Conservation (phyloP, 768 basidiomycete genomes). For the Tricholomella constricta region DNA sequence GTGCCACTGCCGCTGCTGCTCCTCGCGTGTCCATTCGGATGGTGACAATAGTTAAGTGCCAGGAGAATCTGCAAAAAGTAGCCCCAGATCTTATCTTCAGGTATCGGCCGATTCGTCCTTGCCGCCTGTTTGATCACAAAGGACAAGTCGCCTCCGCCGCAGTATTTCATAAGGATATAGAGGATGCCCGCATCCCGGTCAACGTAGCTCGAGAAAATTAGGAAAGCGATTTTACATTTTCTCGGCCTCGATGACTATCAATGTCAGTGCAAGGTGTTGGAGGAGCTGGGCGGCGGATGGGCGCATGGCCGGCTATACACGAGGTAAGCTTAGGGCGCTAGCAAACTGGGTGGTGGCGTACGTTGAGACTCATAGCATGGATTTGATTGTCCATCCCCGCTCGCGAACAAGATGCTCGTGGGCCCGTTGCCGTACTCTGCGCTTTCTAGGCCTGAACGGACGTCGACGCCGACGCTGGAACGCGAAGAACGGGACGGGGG, state of each 20-base stretch:
- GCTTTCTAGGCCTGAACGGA: conserved; percentile 24
- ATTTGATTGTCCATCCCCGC: conserved; percentile 60
- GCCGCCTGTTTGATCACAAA: conserved; percentile 79
- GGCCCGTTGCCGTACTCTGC: conserved; percentile 18
- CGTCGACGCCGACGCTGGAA: conserved; percentile 27
- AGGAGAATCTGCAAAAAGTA: conserved; percentile 93
- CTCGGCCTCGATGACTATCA: conserved; percentile 74
- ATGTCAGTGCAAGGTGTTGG: conserved; percentile 70
- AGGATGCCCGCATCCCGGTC: conserved; percentile 89
- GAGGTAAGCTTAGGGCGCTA: conserved; percentile 3
- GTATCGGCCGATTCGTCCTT: conserved; percentile 68
- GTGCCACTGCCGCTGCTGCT: conserved; percentile 40
- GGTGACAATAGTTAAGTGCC: conserved; percentile 92
- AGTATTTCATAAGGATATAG: conserved; percentile 99
- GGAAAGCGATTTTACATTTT: conserved; percentile 58
- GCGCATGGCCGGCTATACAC: conserved; percentile 77
- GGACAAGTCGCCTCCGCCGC: conserved; percentile 94
- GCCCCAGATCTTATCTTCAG: conserved; percentile 94
- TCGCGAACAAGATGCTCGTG: conserved; percentile 17
- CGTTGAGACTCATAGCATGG: conserved; percentile 88
- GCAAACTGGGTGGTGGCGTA: conserved; percentile 30
- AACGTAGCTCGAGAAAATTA: conserved; percentile 51
- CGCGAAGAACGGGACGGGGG: conserved; percentile 12
- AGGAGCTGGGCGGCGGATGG: conserved; percentile 81
- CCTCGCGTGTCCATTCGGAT: conserved; percentile 63